These are phyloP conservation scores for Amanita pallidorosea DNA, from an alignment of 768 basidiomycete species.

Conservation along the genomic window DNA sequence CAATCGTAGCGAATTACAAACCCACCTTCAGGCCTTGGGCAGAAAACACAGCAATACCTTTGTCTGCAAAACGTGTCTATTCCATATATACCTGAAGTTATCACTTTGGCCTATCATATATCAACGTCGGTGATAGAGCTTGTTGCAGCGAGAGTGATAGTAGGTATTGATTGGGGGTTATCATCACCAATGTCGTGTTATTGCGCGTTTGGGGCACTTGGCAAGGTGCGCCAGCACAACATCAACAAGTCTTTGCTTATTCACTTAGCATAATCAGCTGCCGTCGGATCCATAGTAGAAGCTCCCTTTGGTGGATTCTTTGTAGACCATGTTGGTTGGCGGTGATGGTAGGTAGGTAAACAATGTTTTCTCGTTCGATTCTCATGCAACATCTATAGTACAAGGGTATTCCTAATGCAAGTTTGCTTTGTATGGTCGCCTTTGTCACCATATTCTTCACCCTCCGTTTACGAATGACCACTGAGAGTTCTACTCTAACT, in stretches of 20 bases:
- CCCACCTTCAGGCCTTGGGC: conserved; percentile 39
- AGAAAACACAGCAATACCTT: conserved; percentile 61
- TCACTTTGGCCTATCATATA: conserved; percentile 44
- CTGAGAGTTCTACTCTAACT: conserved; percentile 29
- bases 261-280: conserved; percentile 31
- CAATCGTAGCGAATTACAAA: background rate
- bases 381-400: background rate
- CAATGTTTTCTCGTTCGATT: background rate
- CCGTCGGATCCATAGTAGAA: conserved; percentile 44
- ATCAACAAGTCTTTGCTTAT: background rate
- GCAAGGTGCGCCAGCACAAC: too few relatives aligned
- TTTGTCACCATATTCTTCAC: conserved; percentile 33
- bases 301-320: conserved; percentile 57
- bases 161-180: conserved; percentile 54
- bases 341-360: conserved; percentile 41
- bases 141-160: conserved; percentile 38
- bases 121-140: conserved; percentile 44
- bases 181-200: conserved; percentile 55
- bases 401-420: conserved; percentile 50
- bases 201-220: conserved; percentile 52
- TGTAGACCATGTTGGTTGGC: conserved; percentile 56
- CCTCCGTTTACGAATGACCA: conserved; percentile 38
- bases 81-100: conserved; percentile 38
- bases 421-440: conserved; percentile 48
- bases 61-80: conserved; percentile 46